phyloP scores from a whole-genome alignment of 805 yeast genomes.

The Cyberlindnera suaveolens region DNA sequence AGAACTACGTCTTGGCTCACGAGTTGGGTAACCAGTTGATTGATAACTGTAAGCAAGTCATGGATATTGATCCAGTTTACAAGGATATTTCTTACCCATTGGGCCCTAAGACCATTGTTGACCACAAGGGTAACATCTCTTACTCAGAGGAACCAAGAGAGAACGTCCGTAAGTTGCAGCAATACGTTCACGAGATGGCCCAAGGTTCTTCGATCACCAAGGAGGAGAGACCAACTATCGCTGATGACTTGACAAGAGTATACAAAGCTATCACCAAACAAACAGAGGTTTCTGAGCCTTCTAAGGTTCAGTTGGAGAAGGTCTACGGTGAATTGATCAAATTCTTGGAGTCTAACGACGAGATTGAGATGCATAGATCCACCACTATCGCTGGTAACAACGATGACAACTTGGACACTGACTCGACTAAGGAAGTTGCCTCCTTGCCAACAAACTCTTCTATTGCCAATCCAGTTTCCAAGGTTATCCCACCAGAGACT shows the following conservation, averaged over 20 bases:
- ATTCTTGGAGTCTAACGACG: constrained; percentile 63
- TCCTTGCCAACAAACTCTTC: constrained; percentile 70
- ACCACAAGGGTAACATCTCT: constrained; percentile 77
- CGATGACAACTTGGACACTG: constrained; percentile 43
- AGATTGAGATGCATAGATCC: constrained; percentile 61
- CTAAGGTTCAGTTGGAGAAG: constrained; percentile 65
- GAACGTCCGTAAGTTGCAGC: constrained; percentile 89
- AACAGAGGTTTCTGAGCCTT: constrained; percentile 51
- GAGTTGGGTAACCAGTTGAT: constrained; percentile 87
- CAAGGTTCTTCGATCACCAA: constrained; percentile 84
- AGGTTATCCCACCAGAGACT: constrained; percentile 71
- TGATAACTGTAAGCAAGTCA: constrained; percentile 89
- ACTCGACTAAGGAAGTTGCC: constrained; percentile 73
- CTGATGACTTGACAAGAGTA: constrained; percentile 78
- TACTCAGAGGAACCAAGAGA: constrained; percentile 86
- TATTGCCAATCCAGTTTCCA: constrained; percentile 67
- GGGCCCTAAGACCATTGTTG: constrained; percentile 88
- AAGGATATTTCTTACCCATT: constrained; percentile 93
- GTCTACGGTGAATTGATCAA: constrained; percentile 65
- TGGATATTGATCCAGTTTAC: constrained; percentile 79
- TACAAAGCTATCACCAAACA: constrained; percentile 78
- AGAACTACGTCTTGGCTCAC: constrained; percentile 86
- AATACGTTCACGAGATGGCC: constrained; percentile 95
- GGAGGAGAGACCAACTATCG: constrained; percentile 63
- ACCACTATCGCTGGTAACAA: constrained; percentile 48